Evolutionary conservation across 2,329 filamentous ascomycete species (phyloP).

Genomic region (Pseudogymnoascus sp.): DNA sequence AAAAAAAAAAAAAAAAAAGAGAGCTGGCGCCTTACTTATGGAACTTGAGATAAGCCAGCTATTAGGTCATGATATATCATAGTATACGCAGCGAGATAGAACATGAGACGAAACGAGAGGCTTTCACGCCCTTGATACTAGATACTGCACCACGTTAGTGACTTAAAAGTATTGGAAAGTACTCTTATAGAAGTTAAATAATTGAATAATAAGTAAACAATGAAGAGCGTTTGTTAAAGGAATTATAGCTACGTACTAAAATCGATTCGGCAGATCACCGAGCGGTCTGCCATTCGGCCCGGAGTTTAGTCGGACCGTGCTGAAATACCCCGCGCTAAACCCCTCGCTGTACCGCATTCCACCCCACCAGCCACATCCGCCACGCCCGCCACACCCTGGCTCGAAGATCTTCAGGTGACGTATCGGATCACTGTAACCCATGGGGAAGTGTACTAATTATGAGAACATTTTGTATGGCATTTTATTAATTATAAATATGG

Average conservation of each 20-base stretch:
- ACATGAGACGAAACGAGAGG: neutral
- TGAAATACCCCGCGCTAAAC: neutral
- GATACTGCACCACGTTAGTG: neutral
- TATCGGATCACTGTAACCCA: neutral
- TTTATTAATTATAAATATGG: conserved; percentile 2
- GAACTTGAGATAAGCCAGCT: neutral
- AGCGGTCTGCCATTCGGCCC: neutral
- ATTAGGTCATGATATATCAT: neutral
- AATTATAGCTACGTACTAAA: neutral
- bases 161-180: neutral
- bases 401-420: neutral
- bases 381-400: neutral
- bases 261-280: neutral
- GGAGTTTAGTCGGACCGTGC: neutral
- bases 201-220: neutral
- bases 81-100: neutral
- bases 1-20: neutral
- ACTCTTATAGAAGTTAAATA: neutral
- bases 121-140: neutral
- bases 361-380: neutral
- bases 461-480: neutral
- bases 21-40: neutral
- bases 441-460: neutral
- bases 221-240: neutral
- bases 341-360: neutral